phyloP scores from a whole-genome alignment of 2,329 filamentous ascomycete species.

The Diaporthe eres region DNA sequence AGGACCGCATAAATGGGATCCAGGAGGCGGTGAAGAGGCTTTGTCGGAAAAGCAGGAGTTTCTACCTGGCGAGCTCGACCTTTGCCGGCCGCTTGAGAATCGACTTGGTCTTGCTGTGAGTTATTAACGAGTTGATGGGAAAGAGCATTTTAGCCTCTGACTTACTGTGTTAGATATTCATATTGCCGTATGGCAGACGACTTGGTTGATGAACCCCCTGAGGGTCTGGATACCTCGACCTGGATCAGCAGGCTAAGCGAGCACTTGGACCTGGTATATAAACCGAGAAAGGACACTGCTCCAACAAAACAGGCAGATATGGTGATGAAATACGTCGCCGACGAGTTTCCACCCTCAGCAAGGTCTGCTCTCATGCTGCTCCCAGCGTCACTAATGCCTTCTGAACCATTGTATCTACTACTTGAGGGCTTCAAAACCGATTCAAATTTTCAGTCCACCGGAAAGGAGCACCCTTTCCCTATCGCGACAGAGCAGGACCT shows the following conservation, averaged over 20 bases:
- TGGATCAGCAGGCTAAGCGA: slow-evolving; percentile 72
- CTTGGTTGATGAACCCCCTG: slow-evolving; percentile 75
- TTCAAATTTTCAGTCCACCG: slow-evolving; percentile 62
- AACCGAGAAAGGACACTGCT: slow-evolving; percentile 46
- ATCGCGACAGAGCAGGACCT: slow-evolving; percentile 73
- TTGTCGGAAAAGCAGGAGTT: slow-evolving; percentile 77
- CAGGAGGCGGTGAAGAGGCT: slow-evolving; percentile 71
- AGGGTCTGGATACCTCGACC: slow-evolving; percentile 63
- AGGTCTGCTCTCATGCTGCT: slow-evolving; percentile 71
- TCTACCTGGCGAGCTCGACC: slow-evolving; percentile 79
- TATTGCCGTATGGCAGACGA: slow-evolving; percentile 83
- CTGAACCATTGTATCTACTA: slow-evolving; percentile 73
- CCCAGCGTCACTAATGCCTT: slow-evolving; percentile 69
- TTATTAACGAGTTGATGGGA: background rate
- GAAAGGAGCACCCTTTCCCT: slow-evolving; percentile 57
- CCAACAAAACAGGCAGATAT: slow-evolving; percentile 41
- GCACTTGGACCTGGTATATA: slow-evolving; percentile 70
- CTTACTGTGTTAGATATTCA: slow-evolving; percentile 67
- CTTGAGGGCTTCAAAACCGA: slow-evolving; percentile 80
- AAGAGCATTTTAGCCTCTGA: slow-evolving; percentile 36
- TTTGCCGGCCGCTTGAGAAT: slow-evolving; percentile 78
- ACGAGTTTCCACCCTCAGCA: slow-evolving; percentile 66
- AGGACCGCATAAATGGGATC: slow-evolving; percentile 69
- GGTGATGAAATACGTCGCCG: slow-evolving; percentile 53
- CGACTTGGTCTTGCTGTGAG: slow-evolving; percentile 75